A percentile compares a stretch with the other conserved stretches of the same genome.
Conservation (phyloP, 495 filamentous ascomycete species). For the Neurospora sp. region DNA sequence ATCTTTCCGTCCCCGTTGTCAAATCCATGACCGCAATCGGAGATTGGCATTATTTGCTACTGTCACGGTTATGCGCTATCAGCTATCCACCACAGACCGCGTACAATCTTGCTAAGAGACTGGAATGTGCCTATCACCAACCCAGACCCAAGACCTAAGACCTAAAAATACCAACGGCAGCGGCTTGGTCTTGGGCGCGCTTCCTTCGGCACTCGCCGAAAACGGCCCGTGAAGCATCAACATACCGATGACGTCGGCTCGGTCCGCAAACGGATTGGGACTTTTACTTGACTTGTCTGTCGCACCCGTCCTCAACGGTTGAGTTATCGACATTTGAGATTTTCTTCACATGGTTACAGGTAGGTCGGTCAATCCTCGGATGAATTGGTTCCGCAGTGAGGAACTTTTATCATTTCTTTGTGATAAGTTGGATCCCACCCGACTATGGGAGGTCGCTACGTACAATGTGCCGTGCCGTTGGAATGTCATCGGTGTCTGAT, state of each 20-base stretch:
- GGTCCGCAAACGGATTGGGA: not conserved
- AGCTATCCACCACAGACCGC: not conserved
- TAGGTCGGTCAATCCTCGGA: not conserved
- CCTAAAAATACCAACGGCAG: not conserved
- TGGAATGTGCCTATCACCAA: not conserved
- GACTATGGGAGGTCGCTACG: not conserved
- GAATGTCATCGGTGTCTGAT: not conserved
- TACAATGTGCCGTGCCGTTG: not conserved
- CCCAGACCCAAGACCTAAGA: not conserved
- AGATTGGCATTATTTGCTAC: not conserved
- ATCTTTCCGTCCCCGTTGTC: not conserved
- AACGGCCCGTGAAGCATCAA: not conserved
- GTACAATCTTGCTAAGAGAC: not conserved
- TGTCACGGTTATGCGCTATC: not conserved
- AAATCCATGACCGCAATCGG: not conserved
- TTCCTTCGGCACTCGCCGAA: not conserved
- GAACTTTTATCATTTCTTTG: not conserved
- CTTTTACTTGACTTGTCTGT: not conserved
- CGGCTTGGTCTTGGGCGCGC: not conserved
- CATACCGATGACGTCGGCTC: not conserved
- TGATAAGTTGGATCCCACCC: not conserved
- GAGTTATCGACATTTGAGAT: not conserved
- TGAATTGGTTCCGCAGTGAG: not conserved
- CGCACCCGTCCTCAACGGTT: not conserved
- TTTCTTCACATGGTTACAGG: not conserved